These are phyloP conservation scores for Cordyceps cateniannulata DNA, from an alignment of 2,329 filamentous ascomycete species.

Conservation along the genomic window DNA sequence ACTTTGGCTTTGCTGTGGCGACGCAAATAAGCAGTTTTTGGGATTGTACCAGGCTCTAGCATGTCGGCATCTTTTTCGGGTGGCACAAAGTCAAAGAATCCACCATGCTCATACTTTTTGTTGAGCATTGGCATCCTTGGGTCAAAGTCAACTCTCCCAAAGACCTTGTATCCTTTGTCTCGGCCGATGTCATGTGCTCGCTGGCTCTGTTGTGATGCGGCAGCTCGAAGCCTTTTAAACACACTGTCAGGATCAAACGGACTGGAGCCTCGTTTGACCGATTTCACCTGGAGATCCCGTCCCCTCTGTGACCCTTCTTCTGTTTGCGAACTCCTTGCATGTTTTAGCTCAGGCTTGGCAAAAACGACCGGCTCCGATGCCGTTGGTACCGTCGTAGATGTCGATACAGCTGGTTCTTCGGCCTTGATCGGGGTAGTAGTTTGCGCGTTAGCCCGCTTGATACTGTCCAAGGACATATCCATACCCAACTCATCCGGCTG, in stretches of 20 bases:
- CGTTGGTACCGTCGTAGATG: slow-evolving; percentile 15
- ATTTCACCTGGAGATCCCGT: slow-evolving; percentile 21
- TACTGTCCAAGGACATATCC: slow-evolving; percentile 25
- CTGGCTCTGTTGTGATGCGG: slow-evolving; percentile 25
- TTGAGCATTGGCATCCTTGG: slow-evolving; percentile 46
- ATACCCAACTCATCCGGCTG: slow-evolving; percentile 38
- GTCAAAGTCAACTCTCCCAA: slow-evolving; percentile 49
- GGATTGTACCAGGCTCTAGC: slow-evolving; percentile 28
- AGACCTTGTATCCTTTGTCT: slow-evolving; percentile 39
- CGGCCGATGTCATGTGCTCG: slow-evolving; percentile 18
- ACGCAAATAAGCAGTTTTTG: slow-evolving; percentile 42
- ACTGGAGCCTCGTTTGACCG: slow-evolving; percentile 46
- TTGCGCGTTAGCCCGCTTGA: slow-evolving; percentile 11
- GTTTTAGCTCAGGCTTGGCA: slow-evolving; percentile 53
- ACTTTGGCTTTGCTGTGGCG: slow-evolving; percentile 38
- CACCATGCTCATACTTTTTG: slow-evolving; percentile 53
- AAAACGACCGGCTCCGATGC: slow-evolving; percentile 36
- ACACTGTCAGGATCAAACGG: slow-evolving; percentile 53
- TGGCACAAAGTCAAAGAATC: slow-evolving; percentile 42
- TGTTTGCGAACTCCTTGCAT: slow-evolving; percentile 47
- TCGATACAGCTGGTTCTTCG: slow-evolving; percentile 14
- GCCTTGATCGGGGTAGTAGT: slow-evolving; percentile 14
- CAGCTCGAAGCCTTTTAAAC: slow-evolving; percentile 50
- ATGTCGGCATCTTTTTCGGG: slow-evolving; percentile 15
- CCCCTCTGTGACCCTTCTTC: slow-evolving; percentile 31